Evolutionary conservation across 768 basidiomycete species (phyloP).

Genomic region (Crucibulum laeve): DNA sequence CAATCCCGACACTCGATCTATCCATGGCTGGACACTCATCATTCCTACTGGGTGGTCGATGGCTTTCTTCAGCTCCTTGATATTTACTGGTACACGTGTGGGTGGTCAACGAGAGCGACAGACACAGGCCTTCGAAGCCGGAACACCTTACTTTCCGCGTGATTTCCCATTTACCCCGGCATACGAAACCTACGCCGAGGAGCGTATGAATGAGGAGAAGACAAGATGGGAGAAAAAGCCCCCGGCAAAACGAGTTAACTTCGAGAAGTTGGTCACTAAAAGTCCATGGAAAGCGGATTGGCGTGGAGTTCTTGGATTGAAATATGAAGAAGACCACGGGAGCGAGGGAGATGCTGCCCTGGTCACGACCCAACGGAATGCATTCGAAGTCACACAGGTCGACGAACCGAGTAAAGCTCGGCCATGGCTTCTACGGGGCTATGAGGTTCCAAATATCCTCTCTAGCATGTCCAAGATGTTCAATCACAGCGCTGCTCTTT

Average conservation of each 20-base stretch:
- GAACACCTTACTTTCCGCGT: constrained; percentile 69
- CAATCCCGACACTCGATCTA: constrained; percentile 28
- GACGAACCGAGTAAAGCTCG: constrained; percentile 14
- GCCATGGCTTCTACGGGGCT: constrained; percentile 73
- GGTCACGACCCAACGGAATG: constrained; percentile 58
- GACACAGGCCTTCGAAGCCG: constrained; percentile 81
- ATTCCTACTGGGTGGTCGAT: constrained; percentile 89
- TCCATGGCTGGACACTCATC: constrained; percentile 87
- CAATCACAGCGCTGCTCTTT: constrained; percentile 38
- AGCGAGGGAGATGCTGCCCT: constrained; percentile 25
- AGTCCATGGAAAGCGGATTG: constrained; percentile 81
- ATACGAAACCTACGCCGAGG: constrained; percentile 44
- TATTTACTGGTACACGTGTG: constrained; percentile 78
- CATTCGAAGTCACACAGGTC: constrained; percentile 16
- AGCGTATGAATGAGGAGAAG: constrained; percentile 49
- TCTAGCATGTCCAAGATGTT: constrained; percentile 31
- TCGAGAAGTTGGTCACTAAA: constrained; percentile 52
- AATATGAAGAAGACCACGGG: constrained; percentile 5
- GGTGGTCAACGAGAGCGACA: constrained; percentile 81
- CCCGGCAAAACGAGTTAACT: constrained; percentile 82
- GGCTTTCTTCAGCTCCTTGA: constrained; percentile 82
- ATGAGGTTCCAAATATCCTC: constrained; percentile 42
- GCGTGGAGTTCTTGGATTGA: constrained; percentile 60
- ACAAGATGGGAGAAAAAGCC: constrained; percentile 76
- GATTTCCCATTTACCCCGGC: constrained; percentile 66